Conservation (phyloP, 2,329 filamentous ascomycete genomes). For the Madurella fahalii region DNA sequence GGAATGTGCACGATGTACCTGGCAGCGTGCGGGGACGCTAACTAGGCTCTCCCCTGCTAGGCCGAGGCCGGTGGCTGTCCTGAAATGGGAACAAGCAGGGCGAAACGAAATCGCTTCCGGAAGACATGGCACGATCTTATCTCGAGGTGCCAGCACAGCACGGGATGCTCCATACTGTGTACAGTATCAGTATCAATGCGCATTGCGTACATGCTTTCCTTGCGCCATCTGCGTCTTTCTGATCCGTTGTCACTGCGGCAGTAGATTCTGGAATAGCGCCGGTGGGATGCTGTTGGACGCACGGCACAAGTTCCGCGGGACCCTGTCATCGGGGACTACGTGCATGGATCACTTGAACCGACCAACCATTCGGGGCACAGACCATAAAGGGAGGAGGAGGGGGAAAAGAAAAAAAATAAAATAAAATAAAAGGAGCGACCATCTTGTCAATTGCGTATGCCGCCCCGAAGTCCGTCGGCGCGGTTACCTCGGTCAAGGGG, state of each 20-base stretch:
- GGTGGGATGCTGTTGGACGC: conserved; percentile 1
- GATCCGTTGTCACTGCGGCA: neutral
- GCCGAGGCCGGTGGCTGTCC: neutral
- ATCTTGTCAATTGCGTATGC: too few relatives aligned
- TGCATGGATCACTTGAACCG: conserved; percentile 10
- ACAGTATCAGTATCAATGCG: too few relatives aligned
- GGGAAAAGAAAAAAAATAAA: too few relatives aligned
- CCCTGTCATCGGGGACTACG: neutral
- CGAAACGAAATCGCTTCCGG: neutral
- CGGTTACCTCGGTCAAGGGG: too few relatives aligned
- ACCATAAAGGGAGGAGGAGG: neutral
- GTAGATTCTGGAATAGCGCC: neutral
- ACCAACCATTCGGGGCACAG: neutral
- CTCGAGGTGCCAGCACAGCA: too few relatives aligned
- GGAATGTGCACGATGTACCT: neutral
- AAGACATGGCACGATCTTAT: neutral
- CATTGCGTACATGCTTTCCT: neutral
- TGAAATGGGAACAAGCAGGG: neutral
- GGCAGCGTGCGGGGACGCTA: conserved; percentile 8
- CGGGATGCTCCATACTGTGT: too few relatives aligned
- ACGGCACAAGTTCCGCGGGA: neutral
- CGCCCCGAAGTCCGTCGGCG: too few relatives aligned
- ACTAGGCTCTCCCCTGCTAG: conserved; percentile 6
- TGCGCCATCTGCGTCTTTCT: neutral
- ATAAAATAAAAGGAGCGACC: too few relatives aligned